A percentile compares a stretch with the other conserved stretches of the same genome.
These are phyloP conservation scores for Agastache rugosa DNA, from an alignment of 257 asterid genomes.

Conservation along the genomic window DNA sequence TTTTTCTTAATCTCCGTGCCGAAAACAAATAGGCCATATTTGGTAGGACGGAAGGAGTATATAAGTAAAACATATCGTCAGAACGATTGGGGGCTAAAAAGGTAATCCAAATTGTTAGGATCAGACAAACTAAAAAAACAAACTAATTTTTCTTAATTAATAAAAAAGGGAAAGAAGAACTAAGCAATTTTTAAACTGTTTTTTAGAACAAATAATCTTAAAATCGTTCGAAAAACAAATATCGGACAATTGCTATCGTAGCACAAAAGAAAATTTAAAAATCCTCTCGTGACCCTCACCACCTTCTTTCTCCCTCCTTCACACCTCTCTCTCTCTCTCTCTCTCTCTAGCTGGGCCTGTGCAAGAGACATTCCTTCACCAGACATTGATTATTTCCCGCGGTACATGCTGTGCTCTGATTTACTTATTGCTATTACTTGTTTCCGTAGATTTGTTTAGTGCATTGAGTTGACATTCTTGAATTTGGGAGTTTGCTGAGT, in stretches of 20 bases:
- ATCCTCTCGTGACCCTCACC: slow-evolving; percentile 69
- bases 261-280: slow-evolving; percentile 50
- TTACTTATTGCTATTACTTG: slow-evolving; percentile 18
- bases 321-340: slow-evolving; percentile 46
- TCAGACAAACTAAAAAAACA: slow-evolving; percentile 39
- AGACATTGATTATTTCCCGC: slow-evolving; percentile 25
- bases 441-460: slow-evolving; percentile 15
- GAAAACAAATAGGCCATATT: too few relatives aligned
- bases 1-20: too few relatives aligned
- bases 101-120: slow-evolving; percentile 21
- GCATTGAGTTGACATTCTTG: slow-evolving; percentile 21
- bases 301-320: slow-evolving; percentile 68
- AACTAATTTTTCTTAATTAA: slow-evolving; percentile 9
- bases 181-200: neutral
- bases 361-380: slow-evolving; percentile 26
- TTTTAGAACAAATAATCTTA: neutral
- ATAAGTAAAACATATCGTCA: too few relatives aligned
- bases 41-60: too few relatives aligned
- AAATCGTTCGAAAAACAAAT: slow-evolving; percentile 4
- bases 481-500: slow-evolving; percentile 26
- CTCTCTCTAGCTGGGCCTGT: slow-evolving; percentile 43
- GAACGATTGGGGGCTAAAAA: neutral
- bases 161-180: neutral
- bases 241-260: slow-evolving; percentile 4
- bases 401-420: slow-evolving; percentile 33